These are phyloP conservation scores for Huntiella savannae DNA, from an alignment of 2,329 filamentous ascomycete species.

Conservation along the genomic window DNA sequence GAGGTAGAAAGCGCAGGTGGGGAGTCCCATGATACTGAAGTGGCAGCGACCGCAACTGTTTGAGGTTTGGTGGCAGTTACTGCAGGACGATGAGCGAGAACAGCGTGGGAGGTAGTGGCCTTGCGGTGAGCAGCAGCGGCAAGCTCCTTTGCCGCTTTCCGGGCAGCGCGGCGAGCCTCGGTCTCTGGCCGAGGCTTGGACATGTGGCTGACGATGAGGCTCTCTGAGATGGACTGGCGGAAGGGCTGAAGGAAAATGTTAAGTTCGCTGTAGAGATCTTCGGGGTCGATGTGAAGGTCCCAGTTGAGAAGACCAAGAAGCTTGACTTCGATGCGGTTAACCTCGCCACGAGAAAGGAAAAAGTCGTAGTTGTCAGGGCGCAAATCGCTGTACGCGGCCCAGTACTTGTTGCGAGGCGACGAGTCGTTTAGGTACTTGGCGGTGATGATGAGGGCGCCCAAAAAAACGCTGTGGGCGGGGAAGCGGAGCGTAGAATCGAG, in stretches of 20 bases:
- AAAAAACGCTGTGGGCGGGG: slow-evolving; percentile 94
- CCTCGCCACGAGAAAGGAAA: slow-evolving; percentile 83
- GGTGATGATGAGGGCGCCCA: slow-evolving; percentile 65
- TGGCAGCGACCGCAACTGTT: slow-evolving; percentile 23
- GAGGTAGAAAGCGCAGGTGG: slow-evolving; percentile 26
- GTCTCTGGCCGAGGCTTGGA: slow-evolving; percentile 25
- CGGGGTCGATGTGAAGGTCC: slow-evolving; percentile 70
- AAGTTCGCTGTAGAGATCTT: slow-evolving; percentile 73
- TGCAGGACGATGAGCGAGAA: slow-evolving; percentile 27
- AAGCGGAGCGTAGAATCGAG: slow-evolving; percentile 92
- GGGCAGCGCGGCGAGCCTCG: slow-evolving; percentile 13
- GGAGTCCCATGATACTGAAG: slow-evolving; percentile 22
- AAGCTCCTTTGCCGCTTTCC: neutral
- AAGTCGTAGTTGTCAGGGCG: slow-evolving; percentile 48
- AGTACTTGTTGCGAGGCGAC: slow-evolving; percentile 99
- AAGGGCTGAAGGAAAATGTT: slow-evolving; percentile 80
- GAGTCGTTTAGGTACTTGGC: slow-evolving; percentile 98
- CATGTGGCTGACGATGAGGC: slow-evolving; percentile 31
- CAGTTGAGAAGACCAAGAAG: slow-evolving; percentile 86
- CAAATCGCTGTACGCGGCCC: slow-evolving; percentile 81
- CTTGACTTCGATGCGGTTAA: slow-evolving; percentile 99
- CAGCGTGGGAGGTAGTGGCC: slow-evolving; percentile 15
- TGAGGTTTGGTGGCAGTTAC: slow-evolving; percentile 19
- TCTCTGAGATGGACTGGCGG: slow-evolving; percentile 37
- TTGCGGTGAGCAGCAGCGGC: slow-evolving; percentile 10